Base-by-base conservation (phyloP, 2,329 filamentous ascomycete genomes). In the Plectosphaerella cucumerina region DNA sequence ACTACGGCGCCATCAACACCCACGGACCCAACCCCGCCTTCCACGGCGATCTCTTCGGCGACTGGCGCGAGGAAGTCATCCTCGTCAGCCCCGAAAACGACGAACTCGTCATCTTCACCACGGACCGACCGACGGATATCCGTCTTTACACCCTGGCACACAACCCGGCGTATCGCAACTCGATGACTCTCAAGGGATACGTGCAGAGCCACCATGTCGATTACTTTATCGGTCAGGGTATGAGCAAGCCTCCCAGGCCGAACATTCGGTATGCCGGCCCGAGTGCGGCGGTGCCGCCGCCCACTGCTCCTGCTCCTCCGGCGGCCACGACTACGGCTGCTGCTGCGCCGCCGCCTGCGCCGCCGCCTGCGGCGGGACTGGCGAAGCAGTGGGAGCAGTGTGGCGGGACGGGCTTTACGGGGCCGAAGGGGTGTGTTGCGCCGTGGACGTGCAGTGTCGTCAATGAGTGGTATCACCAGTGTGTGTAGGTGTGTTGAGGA, bases 381-480 rank as follows among this genome's bases (percentile, higher is more conserved):
- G 59, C 64, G 11, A 54, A 57, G 11, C 62, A 59, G 41, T 72
- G 61, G 53, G 68, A 60, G 11, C 69, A 72, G 56, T 74, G 70
- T 41, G 70, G 68, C 22, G 70, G 71, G 14, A 55, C 15, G 42
- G 64, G 59, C 31, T 74, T 58, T 52, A 64, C 47, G 14, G 71
- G 72, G 11, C 60, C 69, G 43, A 71, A 60, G 2, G 55, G 53
- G 6, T 75, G 72, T 57, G 61, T 53, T 22, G 55, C 59, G 17
- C 64, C 64, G 9, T 64, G 50, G 39, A 70, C 60, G 20, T 75
- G 71, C 63, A 62, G 56, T 41, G 65, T 62, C 51, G 31, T 62
- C 50, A 75, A 74, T 57, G 62, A 65, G 49, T 74, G 59, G 55
- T 75, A 74, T 60, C 68, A 50, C 20, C 71, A 75, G 60, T 75